A percentile compares a stretch with the other conserved stretches of the same genome.
Conservation (phyloP, 495 filamentous ascomycete species). For the Penicillium lividum region DNA sequence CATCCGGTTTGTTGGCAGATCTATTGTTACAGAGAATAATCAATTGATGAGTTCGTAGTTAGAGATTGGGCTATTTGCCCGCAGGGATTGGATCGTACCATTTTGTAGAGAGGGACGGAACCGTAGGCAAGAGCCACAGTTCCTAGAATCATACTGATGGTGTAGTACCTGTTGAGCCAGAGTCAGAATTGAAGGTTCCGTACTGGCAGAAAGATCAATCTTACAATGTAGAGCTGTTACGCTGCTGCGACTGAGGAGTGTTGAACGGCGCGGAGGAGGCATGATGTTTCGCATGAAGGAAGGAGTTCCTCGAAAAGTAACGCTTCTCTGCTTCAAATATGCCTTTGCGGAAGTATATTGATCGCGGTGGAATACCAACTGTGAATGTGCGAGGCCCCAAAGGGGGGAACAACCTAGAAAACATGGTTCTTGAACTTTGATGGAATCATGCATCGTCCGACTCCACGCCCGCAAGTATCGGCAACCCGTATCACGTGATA, state of each 20-base stretch:
- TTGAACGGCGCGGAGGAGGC: constrained; percentile 40
- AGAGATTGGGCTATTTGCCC: neutral
- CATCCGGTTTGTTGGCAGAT: constrained; percentile 97
- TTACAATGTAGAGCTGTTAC: constrained; percentile 49
- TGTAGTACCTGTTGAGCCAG: constrained; percentile 65
- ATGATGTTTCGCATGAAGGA: constrained; percentile 30
- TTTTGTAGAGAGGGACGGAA: constrained; percentile 96
- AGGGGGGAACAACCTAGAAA: constrained; percentile 32
- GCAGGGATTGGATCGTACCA: constrained; percentile 54
- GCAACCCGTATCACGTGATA: constrained; percentile 16
- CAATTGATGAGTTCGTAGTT: neutral
- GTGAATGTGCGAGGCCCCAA: constrained; percentile 26
- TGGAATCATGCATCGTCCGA: constrained; percentile 16
- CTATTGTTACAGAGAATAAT: constrained; percentile 39
- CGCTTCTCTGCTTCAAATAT: constrained; percentile 31
- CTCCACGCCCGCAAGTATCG: constrained; percentile 11
- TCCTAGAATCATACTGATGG: constrained; percentile 80
- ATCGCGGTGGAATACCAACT: constrained; percentile 18
- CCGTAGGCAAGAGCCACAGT: constrained; percentile 93
- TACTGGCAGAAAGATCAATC: neutral
- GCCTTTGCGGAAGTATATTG: constrained; percentile 17
- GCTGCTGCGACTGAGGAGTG: constrained; percentile 42
- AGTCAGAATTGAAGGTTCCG: neutral
- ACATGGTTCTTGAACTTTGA: constrained; percentile 30
- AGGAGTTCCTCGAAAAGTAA: constrained; percentile 41